Base-by-base conservation (phyloP, 2,329 filamentous ascomycete genomes). In the Rasamsonia emersonii region DNA sequence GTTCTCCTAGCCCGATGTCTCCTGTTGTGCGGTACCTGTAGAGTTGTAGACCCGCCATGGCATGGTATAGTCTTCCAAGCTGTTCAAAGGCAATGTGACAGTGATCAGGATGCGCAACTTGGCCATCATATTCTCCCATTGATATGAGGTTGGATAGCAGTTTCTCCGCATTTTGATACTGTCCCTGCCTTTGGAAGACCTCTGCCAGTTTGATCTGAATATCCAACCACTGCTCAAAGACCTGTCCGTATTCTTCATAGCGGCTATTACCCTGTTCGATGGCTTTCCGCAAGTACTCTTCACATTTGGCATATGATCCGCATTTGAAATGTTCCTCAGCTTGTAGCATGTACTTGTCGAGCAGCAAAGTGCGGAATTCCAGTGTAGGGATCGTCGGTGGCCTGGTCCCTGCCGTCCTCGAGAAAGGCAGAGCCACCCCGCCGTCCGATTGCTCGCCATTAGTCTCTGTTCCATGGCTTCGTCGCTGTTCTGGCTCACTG, bases 221-320 rank as follows among this genome's bases (percentile, higher is more conserved):
- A 5, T 36, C 34, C 26, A 36, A 36, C 29, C 34, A 32, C 16
- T 36, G 24, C 18, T 36, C 18, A 23, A 36, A 32, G 18, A 18
- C 34, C 14, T 32, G 24, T 19, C 24, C 15, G 10, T 36, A 13
- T 17, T 32, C n/a, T 4, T 28, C 14, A 24, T 28, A 32, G 9
- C 31, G 32, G n/a, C 18, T 14, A 9, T 24, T 19, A 9, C 36
- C 36, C 9, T 15, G 21, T n/a, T 38, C 9, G 11, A 38, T 33
- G 30, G 36, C 36, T 10, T 14, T 10, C 2, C 30, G 13, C 16
- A 38, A 17, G 11, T 34, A 30, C 21, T 11, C 24, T 15, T 35
- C 28, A 19, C 36, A 35, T 14, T 38, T 19, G 10, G 23, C 21
- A 11, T 34, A 33, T 3, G n/a, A 8, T 7, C 18, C 23, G n/a